phyloP scores from a whole-genome alignment of 768 basidiomycete species.

The Pisolithus orientalis region DNA sequence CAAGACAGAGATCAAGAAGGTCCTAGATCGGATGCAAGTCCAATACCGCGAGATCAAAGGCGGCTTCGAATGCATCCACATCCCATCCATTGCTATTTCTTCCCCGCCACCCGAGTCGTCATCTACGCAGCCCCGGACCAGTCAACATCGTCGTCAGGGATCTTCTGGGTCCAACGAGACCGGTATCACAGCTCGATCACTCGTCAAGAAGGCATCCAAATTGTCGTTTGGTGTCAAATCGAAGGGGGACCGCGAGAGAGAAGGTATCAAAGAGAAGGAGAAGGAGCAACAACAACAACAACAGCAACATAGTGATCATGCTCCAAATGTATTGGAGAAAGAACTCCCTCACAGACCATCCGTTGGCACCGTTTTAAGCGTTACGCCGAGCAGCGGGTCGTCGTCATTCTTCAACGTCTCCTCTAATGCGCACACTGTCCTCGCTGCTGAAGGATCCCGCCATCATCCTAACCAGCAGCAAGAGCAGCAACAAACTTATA shows the following conservation, averaged over 20 bases:
- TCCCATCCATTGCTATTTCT: conserved; percentile 88
- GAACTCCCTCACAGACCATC: conserved; percentile 41
- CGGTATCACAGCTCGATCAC: conserved; percentile 41
- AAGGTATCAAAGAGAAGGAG: conserved; percentile 41
- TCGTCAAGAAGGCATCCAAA: conserved; percentile 73
- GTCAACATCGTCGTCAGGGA: conserved; percentile 36
- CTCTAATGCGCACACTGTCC: conserved; percentile 41
- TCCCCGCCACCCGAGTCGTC: conserved; percentile 55
- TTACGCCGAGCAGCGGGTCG: conserved; percentile 70
- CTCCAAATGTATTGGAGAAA: conserved; percentile 31
- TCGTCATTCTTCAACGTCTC: conserved; percentile 85
- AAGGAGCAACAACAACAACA: conserved; percentile 1
- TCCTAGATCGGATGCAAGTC: conserved; percentile 92
- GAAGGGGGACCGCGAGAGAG: conserved; percentile 43
- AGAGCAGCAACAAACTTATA: conserved; percentile 7
- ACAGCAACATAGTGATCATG: conserved; percentile 18
- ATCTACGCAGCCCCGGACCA: conserved; percentile 25
- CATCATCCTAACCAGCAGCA: conserved; percentile 13
- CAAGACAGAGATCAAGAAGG: conserved; percentile 77
- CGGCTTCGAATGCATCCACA: conserved; percentile 94
- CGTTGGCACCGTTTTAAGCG: conserved; percentile 43
- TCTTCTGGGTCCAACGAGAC: conserved; percentile 51
- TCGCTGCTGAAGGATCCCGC: conserved; percentile 28
- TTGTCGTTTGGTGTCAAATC: conserved; percentile 69
- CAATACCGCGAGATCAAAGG: conserved; percentile 86